Evolutionary conservation across 768 basidiomycete species (phyloP), one percentile per base, ranked within the genome.

Genomic region (Naematelia aurantialba): DNA sequence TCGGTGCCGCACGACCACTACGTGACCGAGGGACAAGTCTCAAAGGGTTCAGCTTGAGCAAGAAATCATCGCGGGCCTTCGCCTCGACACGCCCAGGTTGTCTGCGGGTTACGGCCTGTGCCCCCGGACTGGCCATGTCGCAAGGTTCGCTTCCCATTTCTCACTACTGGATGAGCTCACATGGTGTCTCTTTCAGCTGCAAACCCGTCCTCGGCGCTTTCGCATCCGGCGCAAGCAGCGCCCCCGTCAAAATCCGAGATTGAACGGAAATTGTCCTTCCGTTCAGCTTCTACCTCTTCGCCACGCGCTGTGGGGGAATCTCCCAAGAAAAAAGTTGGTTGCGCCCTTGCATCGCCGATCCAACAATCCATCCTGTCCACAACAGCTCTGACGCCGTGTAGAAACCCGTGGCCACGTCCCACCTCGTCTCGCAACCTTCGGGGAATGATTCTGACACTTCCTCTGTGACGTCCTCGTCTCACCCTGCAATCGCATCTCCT

Each of bases 381-480:
- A 19, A 1, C n/a, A 24, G 24, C 26, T 24, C 46, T 57, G 27
- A 50, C 8, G 19, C 10, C 4, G 3, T 21, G 47, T 17, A 39
- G 34, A 39, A 39, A 39, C 34, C 34, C 34, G 34, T 39, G 8
- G 34, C 34, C 17, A 8, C 34, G 17, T 39, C 34, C 8, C 34
- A 39, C 17, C 34, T 39, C 8, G 34, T 17, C 34, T 8, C 34
- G 8, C 34, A 39, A 39, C 34, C 34, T 24, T 65, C 67, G 30
- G 71, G 71, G 17, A 71, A 75, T 60, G 73, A 75, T 19, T 73
- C 71, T 47, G 73, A 75, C 49, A 65, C 73, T 0, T 75, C 73
- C 44, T 66, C 64, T 0, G 61, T 66, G n/a, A 58, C 67, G 3
- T 70, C 67, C 4, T 73, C 67, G 17, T 46, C 45, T 13, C 58